Evolutionary conservation across 345 rosid genomes (phyloP).

Genomic region (Ceriops zippeliana): DNA sequence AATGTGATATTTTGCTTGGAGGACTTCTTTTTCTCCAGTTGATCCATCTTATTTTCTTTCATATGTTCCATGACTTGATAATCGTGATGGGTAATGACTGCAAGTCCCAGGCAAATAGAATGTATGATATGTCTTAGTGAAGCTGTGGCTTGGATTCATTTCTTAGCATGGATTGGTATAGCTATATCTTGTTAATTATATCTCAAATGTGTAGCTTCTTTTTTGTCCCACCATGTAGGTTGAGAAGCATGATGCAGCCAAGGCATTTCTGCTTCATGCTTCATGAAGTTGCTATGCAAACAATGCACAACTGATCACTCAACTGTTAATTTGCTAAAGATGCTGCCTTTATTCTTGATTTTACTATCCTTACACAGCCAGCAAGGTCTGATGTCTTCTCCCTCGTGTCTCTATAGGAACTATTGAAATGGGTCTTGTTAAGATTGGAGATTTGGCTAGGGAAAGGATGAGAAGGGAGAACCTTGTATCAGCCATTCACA

Average conservation of each 20-base stretch:
- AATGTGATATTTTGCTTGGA: no score
- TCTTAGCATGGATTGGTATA: conserved; percentile 74
- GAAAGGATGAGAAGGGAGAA: conserved; percentile 87
- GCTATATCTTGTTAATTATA: not conserved
- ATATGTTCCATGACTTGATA: not conserved
- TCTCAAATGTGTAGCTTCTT: conserved; percentile 3
- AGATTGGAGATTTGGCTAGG: conserved; percentile 89
- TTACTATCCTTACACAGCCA: not conserved
- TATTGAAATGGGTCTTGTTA: conserved; percentile 94
- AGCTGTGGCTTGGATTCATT: conserved; percentile 90
- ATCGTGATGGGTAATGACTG: conserved; percentile 79
- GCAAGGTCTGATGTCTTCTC: conserved; percentile 1
- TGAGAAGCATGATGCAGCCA: conserved; percentile 68
- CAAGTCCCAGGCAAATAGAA: conserved; percentile 94
- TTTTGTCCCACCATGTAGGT: conserved; percentile 41
- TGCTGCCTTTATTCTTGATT: not conserved
- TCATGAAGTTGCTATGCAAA: conserved; percentile 52
- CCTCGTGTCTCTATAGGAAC: conserved; percentile 50
- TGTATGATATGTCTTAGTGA: conserved; percentile 92
- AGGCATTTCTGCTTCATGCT: conserved; percentile 92
- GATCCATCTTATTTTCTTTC: not conserved
- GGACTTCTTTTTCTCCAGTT: not conserved
- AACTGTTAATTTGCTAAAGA: conserved; percentile 49
- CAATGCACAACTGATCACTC: conserved; percentile 64
- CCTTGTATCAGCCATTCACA: conserved; percentile 50